Percentiles rank a stretch among this genome's conserved stretches.
phyloP scores from a whole-genome alignment of 306 rosid genomes.

The Trifolium dubium region DNA sequence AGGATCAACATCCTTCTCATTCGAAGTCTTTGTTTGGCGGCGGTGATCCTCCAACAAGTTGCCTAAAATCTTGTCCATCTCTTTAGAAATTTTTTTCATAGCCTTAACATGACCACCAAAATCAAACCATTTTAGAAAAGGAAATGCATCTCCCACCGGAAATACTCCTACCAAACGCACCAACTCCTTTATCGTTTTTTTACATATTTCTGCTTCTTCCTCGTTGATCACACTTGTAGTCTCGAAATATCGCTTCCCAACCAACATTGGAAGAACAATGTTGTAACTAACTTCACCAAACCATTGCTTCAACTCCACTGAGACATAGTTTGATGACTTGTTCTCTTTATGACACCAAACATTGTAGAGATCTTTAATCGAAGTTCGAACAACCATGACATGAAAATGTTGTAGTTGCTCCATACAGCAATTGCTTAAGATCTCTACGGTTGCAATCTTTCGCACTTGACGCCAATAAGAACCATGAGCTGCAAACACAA shows the following conservation, averaged over 20 bases:
- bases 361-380: neutral
- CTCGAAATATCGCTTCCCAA: neutral
- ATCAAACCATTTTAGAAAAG: neutral
- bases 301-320: neutral
- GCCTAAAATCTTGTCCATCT: neutral
- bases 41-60: neutral
- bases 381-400: neutral
- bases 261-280: neutral
- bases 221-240: neutral
- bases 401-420: neutral
- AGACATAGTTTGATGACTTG: neutral
- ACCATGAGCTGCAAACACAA: neutral
- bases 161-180: neutral
- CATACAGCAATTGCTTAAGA: neutral
- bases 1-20: neutral
- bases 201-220: neutral
- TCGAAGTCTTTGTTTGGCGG: neutral
- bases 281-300: neutral
- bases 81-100: neutral
- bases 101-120: neutral
- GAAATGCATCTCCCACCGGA: neutral
- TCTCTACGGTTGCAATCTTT: neutral
- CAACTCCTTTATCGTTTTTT: neutral
- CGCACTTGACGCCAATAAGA: neutral
- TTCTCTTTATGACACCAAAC: neutral